These are phyloP conservation scores for Cyanidioschyzon merolae DNA, from an alignment of 23 red algal genomes.

Conservation along the genomic window DNA sequence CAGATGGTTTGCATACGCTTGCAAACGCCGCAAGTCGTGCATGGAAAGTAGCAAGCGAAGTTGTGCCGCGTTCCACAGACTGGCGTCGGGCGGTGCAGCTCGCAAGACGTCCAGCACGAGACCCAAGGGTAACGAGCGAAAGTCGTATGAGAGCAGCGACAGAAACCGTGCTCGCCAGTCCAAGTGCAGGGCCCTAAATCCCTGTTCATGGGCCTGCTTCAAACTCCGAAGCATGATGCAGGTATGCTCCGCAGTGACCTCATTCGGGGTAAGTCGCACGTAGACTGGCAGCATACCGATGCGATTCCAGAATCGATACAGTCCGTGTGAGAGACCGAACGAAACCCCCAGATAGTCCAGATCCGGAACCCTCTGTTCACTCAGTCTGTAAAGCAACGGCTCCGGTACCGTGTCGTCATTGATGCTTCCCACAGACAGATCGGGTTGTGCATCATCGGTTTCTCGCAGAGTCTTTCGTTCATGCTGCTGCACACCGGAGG, in stretches of 20 bases:
- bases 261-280: conserved; percentile 67
- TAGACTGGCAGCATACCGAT: conserved; percentile 67
- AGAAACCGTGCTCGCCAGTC: conserved; percentile 77
- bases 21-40: conserved; percentile 62
- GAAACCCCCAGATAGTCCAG: conserved; percentile 94
- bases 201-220: neutral
- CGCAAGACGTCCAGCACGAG: conserved; percentile 45
- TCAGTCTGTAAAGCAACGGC: conserved; percentile 56
- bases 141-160: conserved; percentile 46
- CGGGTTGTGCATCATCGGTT: neutral
- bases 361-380: conserved; percentile 21
- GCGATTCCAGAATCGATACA: conserved; percentile 79
- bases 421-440: neutral
- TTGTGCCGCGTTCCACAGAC: conserved; percentile 13
- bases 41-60: conserved; percentile 36
- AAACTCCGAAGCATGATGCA: conserved; percentile 51
- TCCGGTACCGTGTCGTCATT: neutral
- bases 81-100: neutral
- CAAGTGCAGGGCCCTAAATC: conserved; percentile 27
- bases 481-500: neutral
- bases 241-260: conserved; percentile 87
- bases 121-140: conserved; percentile 33
- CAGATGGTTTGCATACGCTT: conserved; percentile 55
- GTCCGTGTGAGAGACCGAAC: conserved; percentile 69
- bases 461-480: neutral